Evolutionary conservation across 164 flowering plant species (phyloP), one percentile per base, ranked within the genome.

Genomic region (Cinnamomum chago): DNA sequence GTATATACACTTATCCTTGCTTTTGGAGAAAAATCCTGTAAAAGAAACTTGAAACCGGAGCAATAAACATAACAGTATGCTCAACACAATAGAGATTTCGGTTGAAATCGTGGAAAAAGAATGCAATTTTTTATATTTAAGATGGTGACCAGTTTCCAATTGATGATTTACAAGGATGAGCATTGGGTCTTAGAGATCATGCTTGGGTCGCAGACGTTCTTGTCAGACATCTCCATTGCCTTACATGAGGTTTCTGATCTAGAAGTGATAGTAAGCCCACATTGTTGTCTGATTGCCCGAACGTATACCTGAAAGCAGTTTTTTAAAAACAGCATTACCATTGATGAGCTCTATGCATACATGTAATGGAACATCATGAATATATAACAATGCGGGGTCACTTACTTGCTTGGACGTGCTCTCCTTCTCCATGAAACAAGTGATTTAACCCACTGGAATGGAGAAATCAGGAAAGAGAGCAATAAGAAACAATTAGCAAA

Each of bases 351-450:
- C 35, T 40, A 9, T 5, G 47, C 33, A 66, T 28, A 20, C 47
- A 30, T 30, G 18, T 5, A 17, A 66, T 27, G 69, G 50, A 66
- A 66, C 24, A 33, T 10, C n/a, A 5, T 3, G 35, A 71, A 23
- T 17, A n/a, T 7, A 60, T 1, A 64, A 9, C 24, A 30, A 28
- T n/a, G 23, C 12, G n/a, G 27, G 22, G 11, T 50, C 17, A 68
- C 99, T 88, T 80, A 95, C 99, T 86, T 95, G 96, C 88, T 89
- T 80, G 75, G 85, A 17, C 74, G 86, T 71, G 94, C 90, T 81
- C 80, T 90, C 81, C 77, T 93, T 82, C 85, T 93, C 97, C 98
- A 93, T 80, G 87, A 90, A 71, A 90, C 76, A 62, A 89, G 79
- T 62, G 96, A 87, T 50, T 77, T 75, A 24, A 90, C 67, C 92